Base-by-base conservation (phyloP, 768 basidiomycete species). In the Pleurotus giganteus region DNA sequence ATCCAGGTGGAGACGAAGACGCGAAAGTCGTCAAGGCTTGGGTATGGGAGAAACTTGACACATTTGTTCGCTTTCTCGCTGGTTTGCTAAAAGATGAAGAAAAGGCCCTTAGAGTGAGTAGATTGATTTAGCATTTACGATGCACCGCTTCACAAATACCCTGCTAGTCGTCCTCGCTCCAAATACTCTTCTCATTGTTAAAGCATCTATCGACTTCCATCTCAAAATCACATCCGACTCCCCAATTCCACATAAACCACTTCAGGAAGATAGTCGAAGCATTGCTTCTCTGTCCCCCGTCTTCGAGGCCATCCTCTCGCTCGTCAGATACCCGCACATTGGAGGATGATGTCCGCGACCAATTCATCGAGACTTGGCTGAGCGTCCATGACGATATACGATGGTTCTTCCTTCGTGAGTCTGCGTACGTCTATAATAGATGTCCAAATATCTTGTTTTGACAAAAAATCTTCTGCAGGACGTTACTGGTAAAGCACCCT, bases 321-420 rank as follows among this genome's bases (percentile, higher is more conserved):
- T 51, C 27, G 49, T 56, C 1, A 55, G 61, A 37, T 39, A 61
- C 15, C 61, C 70, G 74, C 1, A 66, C 70, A 31, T 69, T 86
- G 15, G 80, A 86, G 53, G 51, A 74, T 4, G 86, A 89, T 54
- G 83, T 91, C 2, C 71, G 85, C 23, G 72, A 82, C 39, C 69
- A 77, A 9, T 91, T 93, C 62, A 72, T 85, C 52, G 78, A 80
- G 44, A 85, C 79, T 12, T 94, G 88, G 85, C 78, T 91, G 61
- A 85, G 83, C 59, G 82, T 88, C 11, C 65, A 89, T 65, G 89
- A 92, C 62, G 93, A 96, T 62, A 73, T 95, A 28, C 82, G 93
- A 56, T 95, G 89, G 89, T 91, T 89, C 73, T 94, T 93, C 73
- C 77, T 96, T 29, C 80, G 88, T 39, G 89, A 94, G 63, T 76